Base-by-base conservation (phyloP, 2,329 filamentous ascomycete genomes). In the Samsoniella hepiali region DNA sequence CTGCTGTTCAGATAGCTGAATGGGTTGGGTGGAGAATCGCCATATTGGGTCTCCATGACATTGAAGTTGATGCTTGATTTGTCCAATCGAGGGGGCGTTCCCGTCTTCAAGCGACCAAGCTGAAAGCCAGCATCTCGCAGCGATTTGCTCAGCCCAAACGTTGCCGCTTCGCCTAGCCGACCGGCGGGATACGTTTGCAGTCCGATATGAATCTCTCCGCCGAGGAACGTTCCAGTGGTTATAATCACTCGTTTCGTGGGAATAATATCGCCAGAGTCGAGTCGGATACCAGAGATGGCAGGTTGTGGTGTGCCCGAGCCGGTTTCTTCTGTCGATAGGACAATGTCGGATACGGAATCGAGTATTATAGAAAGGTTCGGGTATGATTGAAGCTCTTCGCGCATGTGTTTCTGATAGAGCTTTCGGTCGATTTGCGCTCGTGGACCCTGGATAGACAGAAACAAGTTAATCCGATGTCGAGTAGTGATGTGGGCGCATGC, bases 141-240 rank as follows among this genome's bases (percentile, higher is more conserved):
- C 4, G 93, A 97, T 73, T 93, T 95, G 81, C 93, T 97, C 62
- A 99, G 78, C 0, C 94, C 94, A 71, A 92, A 92, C 0, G 95
- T 97, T 0, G 95, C 93, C 29, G 91, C 91, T 77, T 99, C 95
- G 11, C 94, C 95, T 81, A 99, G 93, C 9, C 95, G 87, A 1
- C 95, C 95, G 0, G 95, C 91, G 0, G 95, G 93, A 72, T 87
- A 97, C 3, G 83, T 84, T 60, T 96, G 85, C 8, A 98, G 79
- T 0, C 93, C 95, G 66, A 99, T 96, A 70, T 99, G 95, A 66
- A 99, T 99, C 76, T 99, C 95, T 22, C 93, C 95, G 11, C 94
- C 90, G 5, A 99, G 78, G 72, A 99, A 99, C 0, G 95, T 99
- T 0, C 95, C 95, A 0, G 95, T 99, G 0, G 95, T 98, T 69